Conservation (phyloP, 2,329 filamentous ascomycete species). For the Fonsecaea monophora region DNA sequence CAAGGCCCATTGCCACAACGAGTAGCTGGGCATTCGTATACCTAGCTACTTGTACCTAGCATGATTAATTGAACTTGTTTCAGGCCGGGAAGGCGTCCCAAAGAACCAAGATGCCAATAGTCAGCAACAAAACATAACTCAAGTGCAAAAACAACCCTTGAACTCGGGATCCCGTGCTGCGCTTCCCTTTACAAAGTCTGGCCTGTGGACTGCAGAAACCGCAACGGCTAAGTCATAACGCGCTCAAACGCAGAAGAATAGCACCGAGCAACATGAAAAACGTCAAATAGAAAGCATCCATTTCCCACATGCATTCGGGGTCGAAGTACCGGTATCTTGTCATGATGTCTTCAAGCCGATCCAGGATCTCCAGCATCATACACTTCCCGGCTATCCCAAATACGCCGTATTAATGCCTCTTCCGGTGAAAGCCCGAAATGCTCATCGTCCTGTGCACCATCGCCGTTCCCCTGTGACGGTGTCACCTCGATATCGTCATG, state of each 20-base stretch:
- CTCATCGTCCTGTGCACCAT: constrained; percentile 36
- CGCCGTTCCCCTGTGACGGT: constrained; percentile 35
- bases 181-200: background rate
- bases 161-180: background rate
- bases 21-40: background rate
- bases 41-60: background rate
- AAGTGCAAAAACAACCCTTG: background rate
- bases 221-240: constrained; percentile 1
- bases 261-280: constrained; percentile 14
- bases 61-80: background rate
- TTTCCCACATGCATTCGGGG: background rate
- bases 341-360: constrained; percentile 7
- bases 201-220: background rate
- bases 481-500: constrained; percentile 41
- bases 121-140: background rate
- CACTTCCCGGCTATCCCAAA: constrained; percentile 38
- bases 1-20: background rate
- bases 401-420: constrained; percentile 38
- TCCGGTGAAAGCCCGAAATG: constrained; percentile 36
- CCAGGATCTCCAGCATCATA: constrained; percentile 31
- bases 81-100: background rate
- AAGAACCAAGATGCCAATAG: background rate
- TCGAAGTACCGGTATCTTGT: too few species aligned
- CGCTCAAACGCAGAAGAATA: constrained; percentile 30
- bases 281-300: background rate